Conservation (phyloP, 192 early-diverging fungal species). For the Backusella tuberculispora region DNA sequence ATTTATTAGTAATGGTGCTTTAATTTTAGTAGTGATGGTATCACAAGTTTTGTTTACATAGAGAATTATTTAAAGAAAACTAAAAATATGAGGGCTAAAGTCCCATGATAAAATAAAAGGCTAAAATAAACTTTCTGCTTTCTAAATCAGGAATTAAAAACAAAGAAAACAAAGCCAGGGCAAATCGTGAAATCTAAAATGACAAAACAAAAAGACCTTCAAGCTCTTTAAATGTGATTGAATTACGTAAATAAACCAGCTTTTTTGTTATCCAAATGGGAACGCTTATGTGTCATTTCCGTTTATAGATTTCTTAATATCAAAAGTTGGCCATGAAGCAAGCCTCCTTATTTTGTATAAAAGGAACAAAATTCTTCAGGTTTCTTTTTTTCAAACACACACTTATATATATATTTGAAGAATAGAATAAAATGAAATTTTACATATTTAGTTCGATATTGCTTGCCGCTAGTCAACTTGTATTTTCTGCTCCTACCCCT, state of each 20-base stretch:
- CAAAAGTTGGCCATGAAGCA: not conserved
- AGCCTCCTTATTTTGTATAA: slow-evolving; percentile 15
- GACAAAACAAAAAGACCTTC: not conserved
- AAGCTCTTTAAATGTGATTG: not conserved
- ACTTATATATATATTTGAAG: not conserved
- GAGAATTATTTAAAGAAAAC: not conserved
- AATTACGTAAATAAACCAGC: not conserved
- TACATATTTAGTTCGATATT: not conserved
- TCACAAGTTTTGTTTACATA: not conserved
- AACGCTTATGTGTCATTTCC: not conserved
- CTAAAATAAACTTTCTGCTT: not conserved
- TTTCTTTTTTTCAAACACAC: not conserved
- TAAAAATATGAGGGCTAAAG: slow-evolving; percentile 7
- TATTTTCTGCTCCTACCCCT: slow-evolving; percentile 2
- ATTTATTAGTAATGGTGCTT: not conserved
- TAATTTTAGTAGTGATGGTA: not conserved
- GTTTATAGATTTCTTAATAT: slow-evolving; percentile 6
- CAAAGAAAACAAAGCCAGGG: not conserved
- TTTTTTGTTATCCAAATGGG: too few relatives aligned
- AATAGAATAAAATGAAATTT: not conserved
- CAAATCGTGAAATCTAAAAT: not conserved
- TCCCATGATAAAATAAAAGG: not conserved
- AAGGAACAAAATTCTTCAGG: not conserved
- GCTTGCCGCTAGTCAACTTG: not conserved
- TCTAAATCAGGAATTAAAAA: not conserved